These are phyloP conservation scores for Leucaena leucocephala DNA, from an alignment of 306 rosid genomes.

Conservation along the genomic window DNA sequence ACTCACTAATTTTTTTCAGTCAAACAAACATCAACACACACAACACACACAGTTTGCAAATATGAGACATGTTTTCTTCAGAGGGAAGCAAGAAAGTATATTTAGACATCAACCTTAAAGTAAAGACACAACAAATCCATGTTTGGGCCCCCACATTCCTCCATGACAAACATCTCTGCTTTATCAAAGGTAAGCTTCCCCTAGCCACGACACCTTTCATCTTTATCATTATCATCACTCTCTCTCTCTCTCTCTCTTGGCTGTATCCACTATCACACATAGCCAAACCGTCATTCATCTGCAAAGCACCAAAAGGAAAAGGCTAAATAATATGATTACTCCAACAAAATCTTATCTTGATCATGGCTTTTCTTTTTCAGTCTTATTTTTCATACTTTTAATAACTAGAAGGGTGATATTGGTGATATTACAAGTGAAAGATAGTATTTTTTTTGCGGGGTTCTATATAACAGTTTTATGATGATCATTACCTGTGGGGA, in stretches of 20 bases:
- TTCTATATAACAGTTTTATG: background rate
- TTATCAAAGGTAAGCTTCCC: slow-evolving; percentile 52
- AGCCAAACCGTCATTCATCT: slow-evolving; percentile 73
- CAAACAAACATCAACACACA: slow-evolving; percentile 45
- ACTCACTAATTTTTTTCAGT: slow-evolving; percentile 37
- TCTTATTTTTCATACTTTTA: background rate
- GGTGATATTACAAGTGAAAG: background rate
- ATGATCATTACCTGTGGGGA: slow-evolving; percentile 50
- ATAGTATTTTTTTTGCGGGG: background rate
- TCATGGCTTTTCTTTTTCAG: background rate
- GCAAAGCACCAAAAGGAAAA: slow-evolving; percentile 33
- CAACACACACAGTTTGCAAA: slow-evolving; percentile 44
- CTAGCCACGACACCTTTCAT: slow-evolving; percentile 65
- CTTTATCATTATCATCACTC: slow-evolving; percentile 34
- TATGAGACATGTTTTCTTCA: slow-evolving; percentile 82
- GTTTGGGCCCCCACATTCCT: slow-evolving; percentile 71
- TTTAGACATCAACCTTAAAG: slow-evolving; percentile 40
- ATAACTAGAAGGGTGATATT: background rate
- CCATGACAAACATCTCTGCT: slow-evolving; percentile 37
- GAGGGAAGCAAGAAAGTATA: slow-evolving; percentile 41
- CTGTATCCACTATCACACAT: slow-evolving; percentile 49
- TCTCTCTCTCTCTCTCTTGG: slow-evolving; percentile 57
- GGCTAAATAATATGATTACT: slow-evolving; percentile 27
- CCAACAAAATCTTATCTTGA: background rate
- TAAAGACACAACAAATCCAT: slow-evolving; percentile 54